These are phyloP conservation scores for Erodium maritimum DNA, from an alignment of 345 rosid genomes.

Conservation along the genomic window DNA sequence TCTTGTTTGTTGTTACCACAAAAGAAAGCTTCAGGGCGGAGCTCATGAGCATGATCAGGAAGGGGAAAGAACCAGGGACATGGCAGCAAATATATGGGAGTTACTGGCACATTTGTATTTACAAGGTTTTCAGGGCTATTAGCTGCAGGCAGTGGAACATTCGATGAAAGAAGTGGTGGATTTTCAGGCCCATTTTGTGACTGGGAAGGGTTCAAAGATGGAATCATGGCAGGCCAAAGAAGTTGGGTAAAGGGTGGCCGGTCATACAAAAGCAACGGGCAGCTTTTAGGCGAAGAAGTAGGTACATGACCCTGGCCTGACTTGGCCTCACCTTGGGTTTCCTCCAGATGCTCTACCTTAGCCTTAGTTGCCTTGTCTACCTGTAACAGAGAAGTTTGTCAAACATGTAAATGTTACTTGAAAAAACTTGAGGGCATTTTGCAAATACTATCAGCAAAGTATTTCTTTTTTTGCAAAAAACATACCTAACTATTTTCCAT, in stretches of 20 bases:
- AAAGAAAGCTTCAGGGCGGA: slow-evolving; percentile 14
- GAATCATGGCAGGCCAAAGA: slow-evolving; percentile 62
- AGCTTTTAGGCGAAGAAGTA: slow-evolving; percentile 18
- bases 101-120: slow-evolving; percentile 22
- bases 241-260: slow-evolving; percentile 44
- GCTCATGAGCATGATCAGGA: slow-evolving; percentile 32
- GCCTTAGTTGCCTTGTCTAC: slow-evolving; percentile 33
- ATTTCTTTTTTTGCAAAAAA: too few relatives aligned
- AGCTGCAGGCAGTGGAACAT: slow-evolving; percentile 17
- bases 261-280: slow-evolving; percentile 45
- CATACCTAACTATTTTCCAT: too few relatives aligned
- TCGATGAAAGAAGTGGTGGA: slow-evolving; percentile 21
- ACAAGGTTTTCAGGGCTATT: slow-evolving; percentile 17
- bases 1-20: slow-evolving; percentile 20
- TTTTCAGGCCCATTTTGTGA: slow-evolving; percentile 26
- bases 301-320: slow-evolving; percentile 24
- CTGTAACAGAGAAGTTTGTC: slow-evolving; percentile 19
- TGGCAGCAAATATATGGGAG: slow-evolving; percentile 47
- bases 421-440: too few relatives aligned
- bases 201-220: slow-evolving; percentile 29
- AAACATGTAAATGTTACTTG: slow-evolving; percentile 2
- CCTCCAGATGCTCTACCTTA: slow-evolving; percentile 20
- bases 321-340: slow-evolving; percentile 17
- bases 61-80: slow-evolving; percentile 61
- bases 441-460: too few relatives aligned